Evolutionary conservation across 768 basidiomycete genomes (phyloP).

Genomic region (Lactarius evosmus): DNA sequence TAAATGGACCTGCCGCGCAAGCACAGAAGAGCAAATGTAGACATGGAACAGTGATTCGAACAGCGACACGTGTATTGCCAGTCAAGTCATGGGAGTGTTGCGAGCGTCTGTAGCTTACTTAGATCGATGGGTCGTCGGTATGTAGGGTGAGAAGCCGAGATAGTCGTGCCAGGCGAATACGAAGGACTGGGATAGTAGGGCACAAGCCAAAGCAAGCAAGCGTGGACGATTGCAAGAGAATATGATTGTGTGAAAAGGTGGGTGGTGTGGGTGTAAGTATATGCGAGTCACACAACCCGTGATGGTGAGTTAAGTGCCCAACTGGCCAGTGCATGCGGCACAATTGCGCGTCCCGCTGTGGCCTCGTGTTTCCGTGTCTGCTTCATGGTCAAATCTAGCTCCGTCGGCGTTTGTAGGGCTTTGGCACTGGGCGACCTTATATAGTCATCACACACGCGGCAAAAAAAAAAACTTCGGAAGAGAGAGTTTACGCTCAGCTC

Average conservation of each 20-base stretch:
- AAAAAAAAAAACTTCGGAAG: not conserved
- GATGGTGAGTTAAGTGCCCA: not conserved
- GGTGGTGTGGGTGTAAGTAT: not conserved
- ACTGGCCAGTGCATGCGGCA: not conserved
- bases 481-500: not conserved
- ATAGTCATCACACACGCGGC: too few relatives aligned
- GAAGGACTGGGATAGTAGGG: slow-evolving; percentile 2
- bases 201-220: too few relatives aligned
- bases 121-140: not conserved
- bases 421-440: too few relatives aligned
- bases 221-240: not conserved
- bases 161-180: not conserved
- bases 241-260: slow-evolving; percentile 8
- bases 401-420: slow-evolving; percentile 14
- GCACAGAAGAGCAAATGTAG: not conserved
- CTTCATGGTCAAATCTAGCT: slow-evolving; percentile 4
- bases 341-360: not conserved
- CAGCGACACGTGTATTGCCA: not conserved
- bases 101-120: not conserved
- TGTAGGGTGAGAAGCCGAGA: not conserved
- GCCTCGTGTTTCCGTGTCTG: slow-evolving; percentile 14
- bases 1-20: not conserved
- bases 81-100: not conserved
- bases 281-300: not conserved
- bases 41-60: slow-evolving; percentile 1